Evolutionary conservation across 2,329 filamentous ascomycete genomes (phyloP).

Genomic region (Plenodomus tracheiphilus): DNA sequence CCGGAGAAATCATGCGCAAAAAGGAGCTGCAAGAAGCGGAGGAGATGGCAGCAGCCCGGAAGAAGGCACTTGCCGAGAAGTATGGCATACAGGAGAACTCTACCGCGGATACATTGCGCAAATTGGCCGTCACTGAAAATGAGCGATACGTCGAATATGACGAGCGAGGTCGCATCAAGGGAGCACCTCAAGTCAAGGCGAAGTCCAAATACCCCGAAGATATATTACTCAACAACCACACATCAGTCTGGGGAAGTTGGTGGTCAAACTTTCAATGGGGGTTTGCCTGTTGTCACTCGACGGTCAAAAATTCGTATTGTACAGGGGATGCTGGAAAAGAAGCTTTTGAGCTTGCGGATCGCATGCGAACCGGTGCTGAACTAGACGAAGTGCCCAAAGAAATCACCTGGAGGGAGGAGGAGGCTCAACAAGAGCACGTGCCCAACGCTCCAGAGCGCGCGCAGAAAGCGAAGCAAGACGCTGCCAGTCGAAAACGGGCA

Average conservation of each 20-base stretch:
- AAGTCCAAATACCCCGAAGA: slow-evolving; percentile 94
- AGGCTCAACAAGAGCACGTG: slow-evolving; percentile 45
- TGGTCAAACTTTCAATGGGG: slow-evolving; percentile 96
- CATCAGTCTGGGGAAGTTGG: slow-evolving; percentile 93
- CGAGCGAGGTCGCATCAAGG: slow-evolving; percentile 85
- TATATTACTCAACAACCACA: slow-evolving; percentile 86
- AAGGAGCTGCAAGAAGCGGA: slow-evolving; percentile 76
- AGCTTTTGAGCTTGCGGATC: slow-evolving; percentile 78
- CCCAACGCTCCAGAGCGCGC: slow-evolving; percentile 49
- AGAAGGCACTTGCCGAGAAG: slow-evolving; percentile 74
- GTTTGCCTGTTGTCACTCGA: slow-evolving; percentile 92
- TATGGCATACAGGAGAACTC: slow-evolving; percentile 74
- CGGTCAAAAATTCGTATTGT: slow-evolving; percentile 95
- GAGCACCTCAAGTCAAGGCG: slow-evolving; percentile 72
- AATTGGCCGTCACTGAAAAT: slow-evolving; percentile 73
- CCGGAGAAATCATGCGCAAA: slow-evolving; percentile 81
- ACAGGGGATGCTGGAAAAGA: slow-evolving; percentile 85
- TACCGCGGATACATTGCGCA: slow-evolving; percentile 64
- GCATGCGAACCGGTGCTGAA: slow-evolving; percentile 54
- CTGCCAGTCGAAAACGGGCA: slow-evolving; percentile 67
- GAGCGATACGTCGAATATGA: slow-evolving; percentile 95
- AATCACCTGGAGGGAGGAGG: slow-evolving; percentile 50
- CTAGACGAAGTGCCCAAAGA: slow-evolving; percentile 49
- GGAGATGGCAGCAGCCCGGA: slow-evolving; percentile 66
- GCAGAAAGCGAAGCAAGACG: slow-evolving; percentile 47